Evolutionary conservation across 192 early-diverging fungal species (phyloP).

Genomic region (Backusella circina): DNA sequence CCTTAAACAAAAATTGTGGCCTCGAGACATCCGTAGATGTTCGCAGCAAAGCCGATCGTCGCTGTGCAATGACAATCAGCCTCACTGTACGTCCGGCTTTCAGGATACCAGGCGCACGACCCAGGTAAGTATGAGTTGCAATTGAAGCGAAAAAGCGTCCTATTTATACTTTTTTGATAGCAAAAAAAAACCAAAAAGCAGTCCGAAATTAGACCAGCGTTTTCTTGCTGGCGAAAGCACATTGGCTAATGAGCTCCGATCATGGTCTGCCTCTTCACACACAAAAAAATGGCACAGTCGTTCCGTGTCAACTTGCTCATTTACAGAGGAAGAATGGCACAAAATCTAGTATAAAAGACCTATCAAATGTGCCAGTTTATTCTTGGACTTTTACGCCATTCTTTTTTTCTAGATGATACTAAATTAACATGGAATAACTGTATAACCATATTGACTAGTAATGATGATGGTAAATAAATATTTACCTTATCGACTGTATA

Average conservation of each 20-base stretch:
- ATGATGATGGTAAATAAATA: too few relatives aligned
- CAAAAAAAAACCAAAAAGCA: neutral
- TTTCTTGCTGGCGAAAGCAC: neutral
- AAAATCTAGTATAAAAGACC: too few relatives aligned
- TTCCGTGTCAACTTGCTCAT: too few relatives aligned
- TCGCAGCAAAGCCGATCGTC: constrained; percentile 26
- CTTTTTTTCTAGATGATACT: too few relatives aligned
- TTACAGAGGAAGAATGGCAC: too few relatives aligned
- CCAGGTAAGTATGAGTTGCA: constrained; percentile 33
- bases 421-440: too few relatives aligned
- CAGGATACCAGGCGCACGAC: constrained; percentile 24
- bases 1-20: constrained; percentile 30
- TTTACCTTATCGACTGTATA: too few relatives aligned
- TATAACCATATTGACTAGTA: too few relatives aligned
- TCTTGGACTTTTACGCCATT: too few relatives aligned
- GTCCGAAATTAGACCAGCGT: neutral
- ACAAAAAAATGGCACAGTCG: neutral
- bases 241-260: neutral
- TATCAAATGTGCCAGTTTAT: too few relatives aligned
- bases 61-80: constrained; percentile 28
- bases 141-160: neutral
- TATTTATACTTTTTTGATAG: constrained; percentile 18
- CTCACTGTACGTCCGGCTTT: constrained; percentile 12
- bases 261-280: neutral
- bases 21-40: constrained; percentile 28